Evolutionary conservation across 2,329 filamentous ascomycete genomes (phyloP), one percentile per base, ranked within the genome.

Genomic region (Aspergillus persii): DNA sequence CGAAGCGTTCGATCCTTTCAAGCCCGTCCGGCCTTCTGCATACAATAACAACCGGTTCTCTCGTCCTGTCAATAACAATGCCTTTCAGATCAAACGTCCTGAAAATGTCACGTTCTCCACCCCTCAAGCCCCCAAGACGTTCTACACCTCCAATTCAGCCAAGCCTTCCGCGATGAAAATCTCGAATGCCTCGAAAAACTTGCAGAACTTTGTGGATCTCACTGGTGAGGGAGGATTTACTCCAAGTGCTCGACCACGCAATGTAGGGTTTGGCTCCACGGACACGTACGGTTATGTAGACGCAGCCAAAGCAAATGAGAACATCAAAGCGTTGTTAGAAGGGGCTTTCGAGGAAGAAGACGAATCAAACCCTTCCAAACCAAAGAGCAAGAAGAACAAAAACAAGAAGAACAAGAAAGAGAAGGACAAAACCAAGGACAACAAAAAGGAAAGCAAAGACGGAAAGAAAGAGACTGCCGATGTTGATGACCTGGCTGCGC

Each of bases 221-320:
- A 84, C 81, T 1, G 66, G 69, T 8, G 70, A 80, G 26, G 77
- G 81, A 59, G 72, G 74, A 8, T 81, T 81, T 57, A 77, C 83
- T 56, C 79, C 80, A 3, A 81, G 82, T 64, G 75, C 72, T n/a
- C 77, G 71, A 3, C 71, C 74, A 27, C 73, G 75, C 12, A 74
- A 80, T 36, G 77, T 81, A 30, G 75, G 76, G 6, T 86, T 86
- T 66, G 83, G 83, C 4, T 77, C 81, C 0, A 75, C 79, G 15
- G 85, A 87, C 64, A 79, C 82, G 9, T 79, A 81, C 66, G 79
- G 79, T 1, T 82, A 81, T 64, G 72, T 82, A 27, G 79, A 82
- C 60, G 68, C 76, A 1, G 77, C 71, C 9, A 80, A 81, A 61
- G 80, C 80, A n/a, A 80, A 79, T 53, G 80, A 83, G 59, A 79